Evolutionary conservation across 352 stramenopile genomes (phyloP).

Genomic region (Phytophthora multivora): DNA sequence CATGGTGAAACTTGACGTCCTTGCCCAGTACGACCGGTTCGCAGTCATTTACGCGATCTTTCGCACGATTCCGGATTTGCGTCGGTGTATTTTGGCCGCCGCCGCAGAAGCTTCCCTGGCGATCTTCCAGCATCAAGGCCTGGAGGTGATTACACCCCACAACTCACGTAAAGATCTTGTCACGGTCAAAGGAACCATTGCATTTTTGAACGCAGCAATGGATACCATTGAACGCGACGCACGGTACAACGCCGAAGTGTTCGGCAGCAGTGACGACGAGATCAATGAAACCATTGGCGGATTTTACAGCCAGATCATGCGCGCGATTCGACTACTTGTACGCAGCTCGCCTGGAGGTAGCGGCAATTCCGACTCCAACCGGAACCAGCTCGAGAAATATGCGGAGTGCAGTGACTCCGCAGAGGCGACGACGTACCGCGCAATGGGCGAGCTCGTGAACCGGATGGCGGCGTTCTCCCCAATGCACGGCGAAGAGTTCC

Average conservation of each 20-base stretch:
- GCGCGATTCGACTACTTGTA: conserved; percentile 56
- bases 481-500: conserved; percentile 60
- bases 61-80: conserved; percentile 37
- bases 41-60: conserved; percentile 65
- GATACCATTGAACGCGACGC: conserved; percentile 46
- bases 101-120: conserved; percentile 49
- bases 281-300: conserved; percentile 39
- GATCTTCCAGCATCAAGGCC: conserved; percentile 69
- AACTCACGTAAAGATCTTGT: conserved; percentile 41
- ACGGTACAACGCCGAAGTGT: conserved; percentile 39
- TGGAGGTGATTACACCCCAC: conserved; percentile 10
- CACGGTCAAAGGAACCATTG: conserved; percentile 62
- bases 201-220: conserved; percentile 58
- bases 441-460: conserved; percentile 67
- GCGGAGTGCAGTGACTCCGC: conserved; percentile 63
- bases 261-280: conserved; percentile 42
- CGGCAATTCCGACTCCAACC: conserved; percentile 43
- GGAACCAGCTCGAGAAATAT: conserved; percentile 73
- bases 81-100: conserved; percentile 43
- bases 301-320: conserved; percentile 53
- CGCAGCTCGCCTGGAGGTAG: conserved; percentile 57
- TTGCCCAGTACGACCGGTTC: conserved; percentile 67
- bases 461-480: conserved; percentile 64
- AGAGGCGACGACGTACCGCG: conserved; percentile 67
- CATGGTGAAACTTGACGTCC: conserved; percentile 58